Conservation (phyloP, 257 asterid species). For the Solanum microdontum region DNA sequence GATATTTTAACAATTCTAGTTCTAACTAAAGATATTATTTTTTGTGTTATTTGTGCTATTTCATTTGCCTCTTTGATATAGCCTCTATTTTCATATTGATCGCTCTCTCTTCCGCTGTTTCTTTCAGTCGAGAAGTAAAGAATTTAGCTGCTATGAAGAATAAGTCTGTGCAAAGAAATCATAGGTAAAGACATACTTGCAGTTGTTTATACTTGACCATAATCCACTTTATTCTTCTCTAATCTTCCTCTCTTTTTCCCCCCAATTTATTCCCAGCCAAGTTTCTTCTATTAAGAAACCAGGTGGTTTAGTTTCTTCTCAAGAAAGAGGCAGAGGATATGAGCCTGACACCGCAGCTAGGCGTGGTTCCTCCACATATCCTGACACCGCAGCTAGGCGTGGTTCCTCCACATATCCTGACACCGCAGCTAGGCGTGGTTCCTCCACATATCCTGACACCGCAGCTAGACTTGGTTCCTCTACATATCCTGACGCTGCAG, state of each 20-base stretch:
- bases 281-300: slow-evolving; percentile 7
- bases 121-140: slow-evolving; percentile 63
- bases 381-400: neutral
- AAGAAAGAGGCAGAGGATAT: neutral
- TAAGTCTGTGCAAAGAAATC: slow-evolving; percentile 34
- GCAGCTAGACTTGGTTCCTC: neutral
- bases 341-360: neutral
- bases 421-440: neutral
- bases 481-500: neutral
- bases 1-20: neutral
- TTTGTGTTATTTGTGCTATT: neutral
- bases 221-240: neutral
- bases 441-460: neutral
- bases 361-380: neutral
- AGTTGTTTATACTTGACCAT: neutral
- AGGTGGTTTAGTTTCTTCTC: neutral
- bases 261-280: neutral
- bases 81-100: neutral
- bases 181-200: slow-evolving; percentile 26
- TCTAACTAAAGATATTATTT: neutral
- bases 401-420: neutral
- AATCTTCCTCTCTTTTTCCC: neutral
- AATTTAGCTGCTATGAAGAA: slow-evolving; percentile 59
- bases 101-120: neutral
- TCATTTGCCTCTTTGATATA: neutral